Evolutionary conservation across 1,284 basidiomycete genomes (phyloP).

Genomic region (Leucoagaricus sp.): DNA sequence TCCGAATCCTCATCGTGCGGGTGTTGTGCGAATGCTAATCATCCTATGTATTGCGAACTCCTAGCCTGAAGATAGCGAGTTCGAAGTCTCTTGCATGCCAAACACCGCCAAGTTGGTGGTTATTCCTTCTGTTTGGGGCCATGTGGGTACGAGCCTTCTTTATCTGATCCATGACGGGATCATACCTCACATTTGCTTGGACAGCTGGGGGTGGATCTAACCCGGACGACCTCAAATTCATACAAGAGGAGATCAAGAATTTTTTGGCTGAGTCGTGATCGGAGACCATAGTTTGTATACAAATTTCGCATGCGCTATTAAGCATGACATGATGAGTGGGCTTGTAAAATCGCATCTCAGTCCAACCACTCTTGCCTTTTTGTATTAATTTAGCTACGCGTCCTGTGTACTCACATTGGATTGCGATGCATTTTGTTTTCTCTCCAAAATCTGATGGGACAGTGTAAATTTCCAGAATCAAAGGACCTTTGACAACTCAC

Average conservation of each 20-base stretch:
- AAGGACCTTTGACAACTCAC: no score
- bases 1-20: not conserved
- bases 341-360: no score
- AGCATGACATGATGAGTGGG: no score
- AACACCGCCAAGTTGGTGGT: slow-evolving; percentile 44
- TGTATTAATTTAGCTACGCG: no score
- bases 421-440: no score
- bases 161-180: no score
- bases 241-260: slow-evolving; percentile 36
- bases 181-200: not conserved
- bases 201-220: slow-evolving; percentile 40
- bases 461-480: no score
- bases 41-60: not conserved
- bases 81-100: slow-evolving; percentile 46
- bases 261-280: slow-evolving; percentile 25
- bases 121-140: slow-evolving; percentile 59
- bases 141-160: slow-evolving; percentile 41
- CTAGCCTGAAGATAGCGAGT: slow-evolving; percentile 58
- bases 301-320: no score
- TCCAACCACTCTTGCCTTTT: no score
- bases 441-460: no score
- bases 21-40: not conserved
- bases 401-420: no score
- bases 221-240: slow-evolving; percentile 35
- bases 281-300: no score